phyloP scores from a whole-genome alignment of 345 rosid genomes.

The Eucalyptus caleyi region DNA sequence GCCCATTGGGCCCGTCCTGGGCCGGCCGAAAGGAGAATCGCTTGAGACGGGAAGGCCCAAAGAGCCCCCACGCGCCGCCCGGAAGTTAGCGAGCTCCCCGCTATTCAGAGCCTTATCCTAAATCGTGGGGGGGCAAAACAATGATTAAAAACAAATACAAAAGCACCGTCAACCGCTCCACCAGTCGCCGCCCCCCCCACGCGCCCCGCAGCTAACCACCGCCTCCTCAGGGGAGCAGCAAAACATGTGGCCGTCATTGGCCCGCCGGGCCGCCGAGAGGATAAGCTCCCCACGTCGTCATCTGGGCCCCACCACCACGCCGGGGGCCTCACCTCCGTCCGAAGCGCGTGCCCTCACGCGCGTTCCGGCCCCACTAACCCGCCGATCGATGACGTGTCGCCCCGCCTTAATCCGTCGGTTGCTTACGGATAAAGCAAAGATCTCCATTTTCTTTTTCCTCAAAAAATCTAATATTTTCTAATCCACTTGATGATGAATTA shows the following conservation, averaged over 20 bases:
- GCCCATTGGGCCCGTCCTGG: neutral
- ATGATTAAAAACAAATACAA: neutral
- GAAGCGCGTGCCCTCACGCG: neutral
- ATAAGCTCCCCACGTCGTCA: neutral
- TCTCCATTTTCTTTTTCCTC: neutral
- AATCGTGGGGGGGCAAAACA: neutral
- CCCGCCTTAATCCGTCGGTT: neutral
- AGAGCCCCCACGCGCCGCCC: neutral
- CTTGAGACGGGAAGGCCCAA: neutral
- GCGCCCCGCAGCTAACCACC: neutral
- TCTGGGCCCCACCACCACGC: neutral
- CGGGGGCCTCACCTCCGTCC: neutral
- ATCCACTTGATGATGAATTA: neutral
- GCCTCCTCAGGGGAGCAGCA: neutral
- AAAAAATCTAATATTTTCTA: neutral
- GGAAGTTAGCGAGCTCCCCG: neutral
- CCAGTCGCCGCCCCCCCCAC: neutral
- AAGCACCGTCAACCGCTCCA: neutral
- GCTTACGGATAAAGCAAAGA: neutral
- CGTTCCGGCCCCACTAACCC: neutral
- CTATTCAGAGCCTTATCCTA: neutral
- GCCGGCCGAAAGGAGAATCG: rapidly evolving
- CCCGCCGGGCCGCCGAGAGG: neutral
- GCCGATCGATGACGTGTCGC: neutral
- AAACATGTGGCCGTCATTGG: neutral